These are phyloP conservation scores for Trichoderma koningiopsis DNA, from an alignment of 2,329 filamentous ascomycete genomes.

Conservation along the genomic window DNA sequence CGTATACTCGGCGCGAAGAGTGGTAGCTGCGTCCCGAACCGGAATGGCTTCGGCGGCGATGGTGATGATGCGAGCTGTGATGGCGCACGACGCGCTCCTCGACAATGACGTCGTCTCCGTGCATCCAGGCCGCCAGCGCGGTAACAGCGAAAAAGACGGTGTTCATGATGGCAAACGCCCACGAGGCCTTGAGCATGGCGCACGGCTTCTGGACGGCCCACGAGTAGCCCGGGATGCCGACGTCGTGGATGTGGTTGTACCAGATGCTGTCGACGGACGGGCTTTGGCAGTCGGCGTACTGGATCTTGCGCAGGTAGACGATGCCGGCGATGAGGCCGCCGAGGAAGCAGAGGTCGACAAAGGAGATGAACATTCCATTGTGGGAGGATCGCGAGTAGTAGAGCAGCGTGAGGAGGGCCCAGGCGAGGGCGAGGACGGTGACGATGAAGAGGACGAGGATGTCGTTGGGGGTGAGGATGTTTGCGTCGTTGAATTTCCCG, in stretches of 20 bases:
- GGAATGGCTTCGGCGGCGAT: slow-evolving; percentile 45
- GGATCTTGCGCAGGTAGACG: slow-evolving; percentile 61
- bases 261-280: slow-evolving; percentile 54
- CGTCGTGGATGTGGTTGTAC: slow-evolving; percentile 62
- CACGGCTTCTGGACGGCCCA: slow-evolving; percentile 73
- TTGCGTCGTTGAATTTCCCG: slow-evolving; percentile 57
- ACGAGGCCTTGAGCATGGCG: slow-evolving; percentile 88
- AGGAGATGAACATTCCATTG: slow-evolving; percentile 62
- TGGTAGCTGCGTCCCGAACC: slow-evolving; percentile 48
- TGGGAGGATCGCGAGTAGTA: slow-evolving; percentile 63
- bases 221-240: slow-evolving; percentile 55
- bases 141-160: slow-evolving; percentile 78
- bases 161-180: slow-evolving; percentile 90
- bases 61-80: slow-evolving; percentile 44
- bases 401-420: slow-evolving; percentile 67
- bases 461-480: slow-evolving; percentile 62
- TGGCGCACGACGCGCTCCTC: slow-evolving; percentile 30
- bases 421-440: slow-evolving; percentile 62
- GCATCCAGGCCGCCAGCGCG: slow-evolving; percentile 66
- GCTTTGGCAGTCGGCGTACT: slow-evolving; percentile 66
- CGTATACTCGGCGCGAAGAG: slow-evolving; percentile 56
- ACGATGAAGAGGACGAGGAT: slow-evolving; percentile 70
- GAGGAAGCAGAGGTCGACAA: slow-evolving; percentile 63
- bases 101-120: slow-evolving; percentile 54
- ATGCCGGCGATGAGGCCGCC: slow-evolving; percentile 66